Evolutionary conservation across 345 rosid species (phyloP).

Genomic region (Excoecaria agallocha): DNA sequence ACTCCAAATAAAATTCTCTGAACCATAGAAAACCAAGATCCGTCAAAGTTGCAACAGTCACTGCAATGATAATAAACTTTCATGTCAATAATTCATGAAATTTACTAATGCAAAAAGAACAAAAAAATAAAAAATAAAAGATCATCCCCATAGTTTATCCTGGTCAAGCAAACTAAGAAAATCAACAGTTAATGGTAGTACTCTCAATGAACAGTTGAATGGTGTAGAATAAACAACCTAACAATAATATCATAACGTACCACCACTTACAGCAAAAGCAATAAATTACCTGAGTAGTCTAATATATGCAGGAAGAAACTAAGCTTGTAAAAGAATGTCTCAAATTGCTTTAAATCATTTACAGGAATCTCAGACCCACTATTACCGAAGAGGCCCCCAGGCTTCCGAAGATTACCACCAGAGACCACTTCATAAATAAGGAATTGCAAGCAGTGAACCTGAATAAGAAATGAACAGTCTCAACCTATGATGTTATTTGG

Average conservation of each 20-base stretch:
- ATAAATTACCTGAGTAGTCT: conserved; percentile 79
- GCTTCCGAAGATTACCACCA: conserved; percentile 98
- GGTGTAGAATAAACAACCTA: neutral
- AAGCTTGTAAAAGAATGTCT: conserved; percentile 96
- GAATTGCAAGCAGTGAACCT: conserved; percentile 98
- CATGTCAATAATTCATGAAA: neutral
- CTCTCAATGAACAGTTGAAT: neutral
- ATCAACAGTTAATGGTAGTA: neutral
- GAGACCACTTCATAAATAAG: conserved; percentile 95
- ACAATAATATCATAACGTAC: neutral
- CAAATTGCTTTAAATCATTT: conserved; percentile 88
- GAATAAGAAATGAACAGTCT: conserved; percentile 19
- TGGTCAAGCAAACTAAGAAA: neutral
- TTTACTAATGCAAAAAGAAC: neutral
- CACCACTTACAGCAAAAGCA: neutral
- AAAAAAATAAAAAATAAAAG: neutral
- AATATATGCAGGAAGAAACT: conserved; percentile 92
- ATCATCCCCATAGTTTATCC: neutral
- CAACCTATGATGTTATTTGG: neutral
- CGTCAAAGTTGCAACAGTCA: conserved; percentile 68
- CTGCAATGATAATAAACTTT: conserved; percentile 51
- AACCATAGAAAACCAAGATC: conserved; percentile 99
- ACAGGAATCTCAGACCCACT: conserved; percentile 96
- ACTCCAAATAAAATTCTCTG: conserved; percentile 98
- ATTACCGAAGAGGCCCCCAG: conserved; percentile 97